These are phyloP conservation scores for Umbellularia californica DNA, from an alignment of 164 flowering plant species.

Conservation along the genomic window DNA sequence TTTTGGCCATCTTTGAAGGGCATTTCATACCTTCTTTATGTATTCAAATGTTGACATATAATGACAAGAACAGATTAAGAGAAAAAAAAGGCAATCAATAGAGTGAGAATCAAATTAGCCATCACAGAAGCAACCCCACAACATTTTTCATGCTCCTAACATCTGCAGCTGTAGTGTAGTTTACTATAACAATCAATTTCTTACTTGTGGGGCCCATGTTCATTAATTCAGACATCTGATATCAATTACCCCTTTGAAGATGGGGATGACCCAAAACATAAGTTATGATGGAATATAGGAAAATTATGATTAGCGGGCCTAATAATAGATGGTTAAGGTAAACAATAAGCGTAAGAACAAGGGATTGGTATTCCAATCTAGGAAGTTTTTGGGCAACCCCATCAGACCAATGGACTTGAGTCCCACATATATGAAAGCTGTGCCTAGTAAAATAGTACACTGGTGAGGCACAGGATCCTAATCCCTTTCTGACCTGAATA, in stretches of 20 bases:
- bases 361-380: background rate
- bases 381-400: background rate
- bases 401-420: background rate
- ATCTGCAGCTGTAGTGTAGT: background rate
- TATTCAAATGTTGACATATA: background rate
- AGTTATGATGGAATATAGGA: too few species aligned
- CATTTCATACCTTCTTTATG: background rate
- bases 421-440: background rate
- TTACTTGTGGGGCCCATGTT: too few species aligned
- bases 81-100: background rate
- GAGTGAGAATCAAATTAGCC: constrained; percentile 3
- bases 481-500: background rate
- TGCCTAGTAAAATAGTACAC: background rate
- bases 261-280: too few species aligned
- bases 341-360: background rate
- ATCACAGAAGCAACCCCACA: background rate
- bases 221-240: too few species aligned
- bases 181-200: too few species aligned
- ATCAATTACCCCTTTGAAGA: too few species aligned
- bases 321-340: background rate
- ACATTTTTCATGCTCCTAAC: constrained; percentile 2
- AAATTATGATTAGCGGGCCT: too few species aligned
- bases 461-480: background rate
- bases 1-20: background rate
- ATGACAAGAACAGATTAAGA: background rate